Base-by-base conservation (phyloP, 164 flowering plant species). In the Magnolia kwangsiensis region DNA sequence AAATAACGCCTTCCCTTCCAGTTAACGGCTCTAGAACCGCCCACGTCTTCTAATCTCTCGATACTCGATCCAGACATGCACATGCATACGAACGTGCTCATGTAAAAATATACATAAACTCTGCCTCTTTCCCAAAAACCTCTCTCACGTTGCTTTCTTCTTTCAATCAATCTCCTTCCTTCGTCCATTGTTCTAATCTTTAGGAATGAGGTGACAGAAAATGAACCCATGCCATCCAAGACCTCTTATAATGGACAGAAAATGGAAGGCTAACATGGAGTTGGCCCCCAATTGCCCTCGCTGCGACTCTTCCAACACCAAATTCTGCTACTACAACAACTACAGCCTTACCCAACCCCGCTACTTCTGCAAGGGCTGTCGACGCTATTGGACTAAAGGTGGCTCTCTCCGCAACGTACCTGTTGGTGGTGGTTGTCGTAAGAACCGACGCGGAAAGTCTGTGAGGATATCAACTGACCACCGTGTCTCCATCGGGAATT, bases 381-480 rank as follows among this genome's bases (percentile, higher is more conserved):
- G 89, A 23, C 73, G 96, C 74, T 92, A 92, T 78, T 92, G 96
- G 96, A 92, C 96, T 66, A 89, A 86, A 80, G 96, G 96, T 6
- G 96, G 96, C 8, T 88, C 92, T 6, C 79, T 92, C 0, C 77
- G 96, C 20, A 92, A 90, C 71, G 90, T 91, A 1, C 96, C 96
- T 20, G 82, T 90, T 29, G 96, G 96, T 4, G 96, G 96, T 13
- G 91, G 96, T 14, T 90, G 90, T 74, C 88, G 94, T 11, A 92
- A 87, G 79, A 84, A 49, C 55, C 93, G 91, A 19, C 80, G 91
- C 1, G 72, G 81, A 3, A 86, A 77, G 78, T 68, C 83, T 2
- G 19, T 69, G 3, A 23, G 67, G 71, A 59, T 19, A 0, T 63
- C 74, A 1, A 71, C 63, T 13, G 72, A 50, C 18, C 79, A 50